Evolutionary conservation across 1,139 yeast species (phyloP), one percentile per base, ranked within the genome.

Genomic region (Nakaseomyces delphensis): DNA sequence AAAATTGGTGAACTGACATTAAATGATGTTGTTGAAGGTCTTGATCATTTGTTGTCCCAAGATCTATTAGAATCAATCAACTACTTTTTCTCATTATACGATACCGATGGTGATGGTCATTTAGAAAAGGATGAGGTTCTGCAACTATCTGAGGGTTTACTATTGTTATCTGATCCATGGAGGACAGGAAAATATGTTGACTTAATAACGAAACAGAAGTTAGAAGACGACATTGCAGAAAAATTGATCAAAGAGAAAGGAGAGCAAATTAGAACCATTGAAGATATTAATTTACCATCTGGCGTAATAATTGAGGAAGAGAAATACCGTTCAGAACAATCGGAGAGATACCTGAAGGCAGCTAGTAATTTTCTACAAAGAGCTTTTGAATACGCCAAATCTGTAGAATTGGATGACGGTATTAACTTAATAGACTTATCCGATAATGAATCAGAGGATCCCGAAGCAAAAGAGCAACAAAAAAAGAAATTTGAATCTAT

Each of bases 351-450:
- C 55, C 68, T 91, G 27, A 74, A 86, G 1, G 93, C 96, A 0
- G 94, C 95, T 3, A 83, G 95, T 48, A 78, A 76, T 19, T 91
- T 91, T 53, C 76, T 91, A 43, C 87, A 85, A 59, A 69, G 95
- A 43, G 86, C 95, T 0, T 87, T 87, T 62, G 95, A 89, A 55
- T 91, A 84, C 62, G 95, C 96, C 0, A 83, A 79, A 49, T 89
- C 94, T 0, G 76, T 73, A 33, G 83, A 77, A 42, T 62, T 67
- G 7, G 66, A 67, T 1, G 57, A 63, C 16, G 64, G 62, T 19
- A 43, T 63, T 62, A 44, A 64, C 66, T 45, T 71, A 38, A 63
- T 71, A 33, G 69, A 69, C 36, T 53, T 69, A 13, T 65, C 61
- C 11, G 70, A 66, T 38, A 60, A 53, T 41, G 62, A 56, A 27